These are phyloP conservation scores for Sonneratia caseolaris DNA, from an alignment of 345 rosid genomes.

Conservation along the genomic window DNA sequence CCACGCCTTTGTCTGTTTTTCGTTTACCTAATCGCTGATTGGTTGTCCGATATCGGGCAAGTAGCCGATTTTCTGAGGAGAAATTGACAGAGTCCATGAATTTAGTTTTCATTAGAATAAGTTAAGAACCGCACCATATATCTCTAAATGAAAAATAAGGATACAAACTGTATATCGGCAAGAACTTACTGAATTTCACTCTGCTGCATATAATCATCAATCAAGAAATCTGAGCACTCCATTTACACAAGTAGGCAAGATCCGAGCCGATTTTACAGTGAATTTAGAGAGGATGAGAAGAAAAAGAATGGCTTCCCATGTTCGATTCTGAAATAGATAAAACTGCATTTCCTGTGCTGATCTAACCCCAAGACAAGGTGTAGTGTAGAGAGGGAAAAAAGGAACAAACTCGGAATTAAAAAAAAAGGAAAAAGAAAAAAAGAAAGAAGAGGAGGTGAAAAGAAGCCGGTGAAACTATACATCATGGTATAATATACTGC, in stretches of 20 bases:
- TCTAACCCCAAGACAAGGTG: neutral
- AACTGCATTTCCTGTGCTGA: neutral
- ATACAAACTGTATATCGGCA: neutral
- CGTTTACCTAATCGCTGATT: neutral
- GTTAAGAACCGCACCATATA: neutral
- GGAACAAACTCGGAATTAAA: neutral
- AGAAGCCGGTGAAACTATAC: slow-evolving; percentile 22
- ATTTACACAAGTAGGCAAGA: neutral
- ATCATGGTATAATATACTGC: slow-evolving; percentile 28
- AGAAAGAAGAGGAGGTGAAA: too few species aligned
- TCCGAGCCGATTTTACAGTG: neutral
- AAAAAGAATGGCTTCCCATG: neutral
- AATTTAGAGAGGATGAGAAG: neutral
- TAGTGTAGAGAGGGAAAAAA: neutral
- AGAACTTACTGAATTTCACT: neutral
- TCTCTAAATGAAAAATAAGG: too few species aligned
- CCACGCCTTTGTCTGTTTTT: neutral
- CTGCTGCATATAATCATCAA: neutral
- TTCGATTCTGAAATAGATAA: neutral
- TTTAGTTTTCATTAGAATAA: neutral
- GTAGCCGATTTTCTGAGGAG: neutral
- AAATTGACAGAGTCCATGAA: neutral
- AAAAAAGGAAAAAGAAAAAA: too few species aligned
- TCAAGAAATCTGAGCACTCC: neutral
- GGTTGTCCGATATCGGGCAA: neutral